Conservation (phyloP, 352 stramenopile genomes). For the Phytophthora sansomeana region DNA sequence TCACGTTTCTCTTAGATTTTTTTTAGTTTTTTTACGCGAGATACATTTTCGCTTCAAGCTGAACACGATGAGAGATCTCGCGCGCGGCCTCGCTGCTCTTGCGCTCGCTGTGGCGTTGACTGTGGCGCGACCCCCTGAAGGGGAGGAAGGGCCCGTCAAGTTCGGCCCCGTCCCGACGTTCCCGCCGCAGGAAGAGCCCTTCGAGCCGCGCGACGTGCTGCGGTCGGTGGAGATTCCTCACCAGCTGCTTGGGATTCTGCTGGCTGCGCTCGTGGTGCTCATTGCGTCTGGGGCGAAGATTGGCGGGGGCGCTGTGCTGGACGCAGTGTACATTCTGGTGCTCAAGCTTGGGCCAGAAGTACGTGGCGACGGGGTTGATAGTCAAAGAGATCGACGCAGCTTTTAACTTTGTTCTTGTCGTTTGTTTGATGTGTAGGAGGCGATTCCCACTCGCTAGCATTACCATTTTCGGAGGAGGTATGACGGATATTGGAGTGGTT, state of each 20-base stretch:
- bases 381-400: not conserved
- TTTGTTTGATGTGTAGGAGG: conserved; percentile 41
- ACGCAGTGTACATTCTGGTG: conserved; percentile 94
- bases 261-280: conserved; percentile 62
- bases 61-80: conserved; percentile 19
- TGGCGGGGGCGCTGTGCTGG: conserved; percentile 89
- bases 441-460: conserved; percentile 93
- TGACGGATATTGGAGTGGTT: not conserved
- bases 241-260: conserved; percentile 38
- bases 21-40: not conserved
- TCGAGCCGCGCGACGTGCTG: conserved; percentile 29
- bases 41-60: conserved; percentile 26
- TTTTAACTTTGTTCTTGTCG: conserved; percentile 7
- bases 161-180: conserved; percentile 38
- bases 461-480: conserved; percentile 90
- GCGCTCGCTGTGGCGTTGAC: conserved; percentile 8
- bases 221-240: conserved; percentile 28
- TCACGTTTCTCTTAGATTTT: not conserved
- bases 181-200: conserved; percentile 17
- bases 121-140: conserved; percentile 8
- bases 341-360: conserved; percentile 88
- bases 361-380: conserved; percentile 1
- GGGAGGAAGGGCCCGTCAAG: conserved; percentile 30
- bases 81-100: conserved; percentile 14
- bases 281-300: conserved; percentile 77